Conservation (phyloP, 768 basidiomycete genomes). For the Coprinopsis cinerea region DNA sequence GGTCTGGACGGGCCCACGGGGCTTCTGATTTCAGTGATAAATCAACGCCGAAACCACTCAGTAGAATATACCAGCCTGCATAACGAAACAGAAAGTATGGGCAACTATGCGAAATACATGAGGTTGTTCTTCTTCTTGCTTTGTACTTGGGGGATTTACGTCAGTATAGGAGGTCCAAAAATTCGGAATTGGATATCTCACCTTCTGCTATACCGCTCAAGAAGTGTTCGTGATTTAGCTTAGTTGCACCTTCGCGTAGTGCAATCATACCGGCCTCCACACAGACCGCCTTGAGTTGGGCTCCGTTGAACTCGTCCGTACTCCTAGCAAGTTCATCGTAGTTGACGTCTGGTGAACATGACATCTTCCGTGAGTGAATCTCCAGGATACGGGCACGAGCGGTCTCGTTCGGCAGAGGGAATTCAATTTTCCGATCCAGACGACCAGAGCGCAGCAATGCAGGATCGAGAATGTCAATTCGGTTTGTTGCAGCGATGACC, state of each 20-base stretch:
- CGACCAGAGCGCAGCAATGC: slow-evolving; percentile 97
- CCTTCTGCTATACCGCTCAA: slow-evolving; percentile 87
- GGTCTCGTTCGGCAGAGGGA: slow-evolving; percentile 92
- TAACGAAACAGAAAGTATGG: slow-evolving; percentile 1
- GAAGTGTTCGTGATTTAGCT: slow-evolving; percentile 93
- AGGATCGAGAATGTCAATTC: slow-evolving; percentile 97
- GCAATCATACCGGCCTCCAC: slow-evolving; percentile 99
- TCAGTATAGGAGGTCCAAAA: slow-evolving; percentile 16
- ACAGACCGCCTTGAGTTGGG: slow-evolving; percentile 94
- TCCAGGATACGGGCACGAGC: slow-evolving; percentile 95
- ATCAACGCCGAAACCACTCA: background rate
- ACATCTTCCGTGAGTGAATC: slow-evolving; percentile 97
- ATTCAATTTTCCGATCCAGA: slow-evolving; percentile 97
- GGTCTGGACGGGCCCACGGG: background rate
- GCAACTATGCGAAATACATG: slow-evolving; percentile 79
- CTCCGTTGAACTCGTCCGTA: slow-evolving; percentile 98
- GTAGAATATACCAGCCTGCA: too few relatives aligned
- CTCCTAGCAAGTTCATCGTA: slow-evolving; percentile 95
- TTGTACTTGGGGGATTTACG: slow-evolving; percentile 57
- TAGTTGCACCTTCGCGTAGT: slow-evolving; percentile 84
- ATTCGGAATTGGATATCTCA: slow-evolving; percentile 25
- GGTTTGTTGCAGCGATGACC: slow-evolving; percentile 98
- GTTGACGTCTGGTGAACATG: slow-evolving; percentile 82
- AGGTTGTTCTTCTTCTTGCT: slow-evolving; percentile 99
- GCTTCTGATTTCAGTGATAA: too few relatives aligned